Evolutionary conservation across 352 stramenopile species (phyloP), one percentile per base, ranked within the genome.

Genomic region (Globisporangium rhizosaccharum): DNA sequence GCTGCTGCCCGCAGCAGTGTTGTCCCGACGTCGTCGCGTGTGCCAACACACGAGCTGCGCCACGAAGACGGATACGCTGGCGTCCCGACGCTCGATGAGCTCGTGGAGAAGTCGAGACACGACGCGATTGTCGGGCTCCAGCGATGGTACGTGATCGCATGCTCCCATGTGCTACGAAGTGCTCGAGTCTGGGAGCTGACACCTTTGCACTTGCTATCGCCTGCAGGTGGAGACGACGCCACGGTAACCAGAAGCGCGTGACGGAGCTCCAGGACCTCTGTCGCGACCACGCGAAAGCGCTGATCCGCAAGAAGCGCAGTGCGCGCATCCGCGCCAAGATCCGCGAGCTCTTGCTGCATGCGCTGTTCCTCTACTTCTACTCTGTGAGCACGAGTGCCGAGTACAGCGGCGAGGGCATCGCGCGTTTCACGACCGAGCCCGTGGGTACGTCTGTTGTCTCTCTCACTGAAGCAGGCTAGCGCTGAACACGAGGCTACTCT

Each of bases 311-410:
- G 25, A 69, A 71, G 51, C 73, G 73, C 20, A 61, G 64, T 23
- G 42, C 57, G 9, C 72, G 69, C 51, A 70, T 81, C 26, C 70
- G 71, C 37, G 60, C 63, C 53, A 82, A 82, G 53, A 66, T 86
- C 44, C 74, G 66, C 39, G 73, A 79, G 18, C 72, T 86, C 52
- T 45, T 68, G 53, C 46, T 84, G n/a, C 73, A 86, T 18, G 39
- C 72, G 15, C 36, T 78, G 48, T 86, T 81, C 52, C 61, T 86
- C 6, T 66, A 66, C 51, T 55, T 76, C 14, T 81, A 82, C 54
- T 71, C 68, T 0, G 57, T 64, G 33, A 79, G 63, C 45, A 64
- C 61, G 36, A 63, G 76, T 26, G 39, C 63, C 26, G 63, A 66
- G 15, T 76, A 70, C 46, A 45, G 55, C 0, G 53, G 71, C 20